Conservation (phyloP, 2,329 filamentous ascomycete genomes). For the Ophiocordyceps camponoti-rufipedis region DNA sequence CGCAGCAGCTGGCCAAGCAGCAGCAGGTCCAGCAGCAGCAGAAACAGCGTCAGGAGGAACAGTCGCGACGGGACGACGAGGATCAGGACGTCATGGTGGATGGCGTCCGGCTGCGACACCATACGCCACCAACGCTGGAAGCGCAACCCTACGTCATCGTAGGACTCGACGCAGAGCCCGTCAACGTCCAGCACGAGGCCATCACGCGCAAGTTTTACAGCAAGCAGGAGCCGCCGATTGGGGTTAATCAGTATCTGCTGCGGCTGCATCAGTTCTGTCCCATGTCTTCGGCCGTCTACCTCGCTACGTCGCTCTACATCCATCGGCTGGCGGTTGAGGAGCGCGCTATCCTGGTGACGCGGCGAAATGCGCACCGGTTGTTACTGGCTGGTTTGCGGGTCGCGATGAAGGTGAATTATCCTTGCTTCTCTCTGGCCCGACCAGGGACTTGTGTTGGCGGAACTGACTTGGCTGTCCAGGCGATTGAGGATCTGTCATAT, state of each 20-base stretch:
- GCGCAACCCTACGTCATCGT: slow-evolving; percentile 39
- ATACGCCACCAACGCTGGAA: slow-evolving; percentile 6
- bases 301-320: slow-evolving; percentile 78
- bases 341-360: slow-evolving; percentile 60
- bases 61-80: not conserved
- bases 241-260: slow-evolving; percentile 66
- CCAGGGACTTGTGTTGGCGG: too few species aligned
- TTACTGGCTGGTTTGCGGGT: slow-evolving; percentile 66
- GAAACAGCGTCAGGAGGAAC: slow-evolving; percentile 7
- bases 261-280: slow-evolving; percentile 84
- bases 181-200: slow-evolving; percentile 63
- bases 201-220: slow-evolving; percentile 90
- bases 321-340: slow-evolving; percentile 64
- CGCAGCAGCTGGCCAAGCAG: slow-evolving; percentile 10
- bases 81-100: slow-evolving; percentile 20
- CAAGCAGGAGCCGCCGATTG: slow-evolving; percentile 68
- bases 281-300: slow-evolving; percentile 83
- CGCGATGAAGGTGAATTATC: slow-evolving; percentile 42
- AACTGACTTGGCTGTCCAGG: slow-evolving; percentile 23
- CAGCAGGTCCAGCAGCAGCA: slow-evolving; percentile 9
- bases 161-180: slow-evolving; percentile 51
- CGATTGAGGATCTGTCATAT: slow-evolving; percentile 82
- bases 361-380: slow-evolving; percentile 70
- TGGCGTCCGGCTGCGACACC: slow-evolving; percentile 31
- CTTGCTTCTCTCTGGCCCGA: too few species aligned